A percentile compares a stretch with the other conserved stretches of the same genome.
Conservation (phyloP, 345 rosid genomes). For the Limnanthes douglasii region DNA sequence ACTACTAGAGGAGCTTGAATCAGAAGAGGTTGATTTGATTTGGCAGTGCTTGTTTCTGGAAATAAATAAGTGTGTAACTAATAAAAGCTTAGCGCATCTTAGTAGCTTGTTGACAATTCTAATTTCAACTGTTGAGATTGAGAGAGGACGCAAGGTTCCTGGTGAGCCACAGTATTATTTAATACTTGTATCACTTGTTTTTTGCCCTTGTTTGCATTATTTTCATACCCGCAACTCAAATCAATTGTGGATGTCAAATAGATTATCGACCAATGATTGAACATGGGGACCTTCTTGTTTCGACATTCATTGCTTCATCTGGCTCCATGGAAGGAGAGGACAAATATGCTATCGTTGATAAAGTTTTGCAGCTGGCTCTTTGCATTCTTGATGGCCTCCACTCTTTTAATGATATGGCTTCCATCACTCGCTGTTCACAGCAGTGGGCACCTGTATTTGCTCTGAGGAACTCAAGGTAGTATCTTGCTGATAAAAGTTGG, state of each 20-base stretch:
- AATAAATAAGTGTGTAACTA: slow-evolving; percentile 21
- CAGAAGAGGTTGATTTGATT: slow-evolving; percentile 28
- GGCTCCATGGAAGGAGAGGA: slow-evolving; percentile 17
- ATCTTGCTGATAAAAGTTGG: slow-evolving; percentile 3
- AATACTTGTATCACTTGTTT: slow-evolving; percentile 6
- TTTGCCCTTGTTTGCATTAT: slow-evolving; percentile 6
- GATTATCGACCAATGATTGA: slow-evolving; percentile 45
- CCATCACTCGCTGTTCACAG: slow-evolving; percentile 19
- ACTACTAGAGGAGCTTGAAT: slow-evolving; percentile 40
- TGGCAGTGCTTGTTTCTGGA: slow-evolving; percentile 42
- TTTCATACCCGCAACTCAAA: slow-evolving; percentile 3
- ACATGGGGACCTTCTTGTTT: slow-evolving; percentile 25
- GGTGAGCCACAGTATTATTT: slow-evolving; percentile 28
- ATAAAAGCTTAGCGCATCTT: slow-evolving; percentile 19
- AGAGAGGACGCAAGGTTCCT: slow-evolving; percentile 22
- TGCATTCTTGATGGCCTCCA: slow-evolving; percentile 38
- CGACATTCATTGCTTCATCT: slow-evolving; percentile 22
- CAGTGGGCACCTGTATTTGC: slow-evolving; percentile 70
- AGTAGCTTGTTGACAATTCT: slow-evolving; percentile 39
- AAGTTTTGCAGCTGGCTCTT: slow-evolving; percentile 49
- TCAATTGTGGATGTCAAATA: slow-evolving; percentile 15
- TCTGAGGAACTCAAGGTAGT: slow-evolving; percentile 45
- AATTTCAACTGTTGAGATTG: slow-evolving; percentile 29
- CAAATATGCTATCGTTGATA: slow-evolving; percentile 32
- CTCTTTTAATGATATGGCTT: slow-evolving; percentile 16